A percentile compares a stretch with the other conserved stretches of the same genome.
Conservation (phyloP, 2,329 filamentous ascomycete genomes). For the Pseudogymnoascus verrucosus region DNA sequence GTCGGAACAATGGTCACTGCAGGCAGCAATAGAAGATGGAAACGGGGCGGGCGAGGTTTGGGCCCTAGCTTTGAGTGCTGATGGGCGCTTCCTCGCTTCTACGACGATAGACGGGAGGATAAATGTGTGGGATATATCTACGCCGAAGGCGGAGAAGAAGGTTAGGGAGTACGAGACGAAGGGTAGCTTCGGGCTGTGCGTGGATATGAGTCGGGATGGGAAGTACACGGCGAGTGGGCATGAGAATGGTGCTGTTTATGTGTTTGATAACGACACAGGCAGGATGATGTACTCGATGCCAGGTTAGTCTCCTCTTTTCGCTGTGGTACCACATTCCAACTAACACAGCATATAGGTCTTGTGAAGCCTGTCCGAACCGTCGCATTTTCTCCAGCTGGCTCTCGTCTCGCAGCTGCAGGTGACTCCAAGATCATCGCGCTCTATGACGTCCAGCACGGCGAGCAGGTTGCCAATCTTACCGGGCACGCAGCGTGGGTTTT, state of each 20-base stretch:
- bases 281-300: constrained; percentile 79
- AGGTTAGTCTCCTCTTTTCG: constrained; percentile 40
- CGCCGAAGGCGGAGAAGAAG: constrained; percentile 40
- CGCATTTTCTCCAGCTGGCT: constrained; percentile 79
- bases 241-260: constrained; percentile 83
- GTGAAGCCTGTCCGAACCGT: constrained; percentile 80
- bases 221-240: constrained; percentile 85
- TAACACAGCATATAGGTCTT: constrained; percentile 47
- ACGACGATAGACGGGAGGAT: constrained; percentile 83
- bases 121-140: constrained; percentile 68
- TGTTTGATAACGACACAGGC: constrained; percentile 89
- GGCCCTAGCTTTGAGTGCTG: constrained; percentile 77
- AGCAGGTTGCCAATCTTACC: constrained; percentile 78
- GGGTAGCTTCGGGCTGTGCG: constrained; percentile 81
- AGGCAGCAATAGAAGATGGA: constrained; percentile 41
- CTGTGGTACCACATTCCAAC: neutral
- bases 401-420: constrained; percentile 78
- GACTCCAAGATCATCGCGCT: constrained; percentile 83
- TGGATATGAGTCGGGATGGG: constrained; percentile 74
- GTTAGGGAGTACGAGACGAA: constrained; percentile 84
- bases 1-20: constrained; percentile 45
- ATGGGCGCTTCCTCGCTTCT: constrained; percentile 77
- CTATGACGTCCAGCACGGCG: constrained; percentile 86
- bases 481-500: constrained; percentile 84
- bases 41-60: constrained; percentile 67